phyloP scores from a whole-genome alignment of 2,329 filamentous ascomycete species.

The Colletotrichum neosansevieriae region DNA sequence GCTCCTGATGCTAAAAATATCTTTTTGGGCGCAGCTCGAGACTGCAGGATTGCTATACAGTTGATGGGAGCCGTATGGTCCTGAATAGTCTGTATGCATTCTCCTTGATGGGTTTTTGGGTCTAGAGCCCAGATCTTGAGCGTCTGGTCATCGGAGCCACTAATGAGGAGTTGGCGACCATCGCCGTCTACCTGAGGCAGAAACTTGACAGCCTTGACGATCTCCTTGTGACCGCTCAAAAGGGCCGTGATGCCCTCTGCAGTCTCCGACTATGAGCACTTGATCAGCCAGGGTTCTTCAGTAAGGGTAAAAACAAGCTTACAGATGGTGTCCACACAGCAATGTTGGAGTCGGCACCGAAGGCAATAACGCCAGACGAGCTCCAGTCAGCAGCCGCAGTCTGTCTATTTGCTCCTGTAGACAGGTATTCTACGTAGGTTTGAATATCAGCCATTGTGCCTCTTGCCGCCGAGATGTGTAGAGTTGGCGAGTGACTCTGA shows the following conservation, averaged over 20 bases:
- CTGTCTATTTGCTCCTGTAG: constrained; percentile 90
- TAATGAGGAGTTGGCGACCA: constrained; percentile 72
- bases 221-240: constrained; percentile 80
- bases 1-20: constrained; percentile 80
- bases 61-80: constrained; percentile 84
- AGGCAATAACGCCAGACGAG: constrained; percentile 79
- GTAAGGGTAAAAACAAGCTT: not conserved
- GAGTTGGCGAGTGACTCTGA: constrained; percentile 46
- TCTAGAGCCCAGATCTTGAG: constrained; percentile 77
- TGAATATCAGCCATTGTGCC: constrained; percentile 43
- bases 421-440: constrained; percentile 66
- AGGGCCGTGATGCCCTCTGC: constrained; percentile 71
- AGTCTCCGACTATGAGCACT: constrained; percentile 29
- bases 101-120: constrained; percentile 45
- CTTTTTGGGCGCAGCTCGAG: constrained; percentile 45
- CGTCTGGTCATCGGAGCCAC: constrained; percentile 84
- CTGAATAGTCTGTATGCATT: constrained; percentile 66
- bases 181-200: constrained; percentile 64
- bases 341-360: constrained; percentile 89
- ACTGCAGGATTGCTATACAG: constrained; percentile 64
- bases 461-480: constrained; percentile 8
- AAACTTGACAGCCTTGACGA: constrained; percentile 87
- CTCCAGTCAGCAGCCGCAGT: constrained; percentile 93
- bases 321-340: constrained; percentile 82
- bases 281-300: not conserved